Evolutionary conservation across 306 rosid genomes (phyloP).

Genomic region (Astragalus glycyphyllos): DNA sequence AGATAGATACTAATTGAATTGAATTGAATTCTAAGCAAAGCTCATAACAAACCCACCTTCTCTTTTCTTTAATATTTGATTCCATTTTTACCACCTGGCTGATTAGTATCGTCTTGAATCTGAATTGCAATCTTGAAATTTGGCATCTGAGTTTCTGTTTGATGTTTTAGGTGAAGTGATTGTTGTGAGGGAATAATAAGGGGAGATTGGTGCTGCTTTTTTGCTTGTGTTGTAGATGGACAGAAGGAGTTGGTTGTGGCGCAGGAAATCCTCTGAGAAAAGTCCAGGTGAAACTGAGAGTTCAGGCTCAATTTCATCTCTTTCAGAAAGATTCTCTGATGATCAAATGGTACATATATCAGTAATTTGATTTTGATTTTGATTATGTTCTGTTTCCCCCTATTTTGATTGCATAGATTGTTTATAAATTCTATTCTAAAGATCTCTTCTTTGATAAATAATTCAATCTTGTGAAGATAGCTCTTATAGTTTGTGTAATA

Average conservation of each 20-base stretch:
- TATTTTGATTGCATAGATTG: constrained; percentile 29
- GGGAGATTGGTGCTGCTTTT: constrained; percentile 44
- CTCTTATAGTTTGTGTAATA: constrained; percentile 8
- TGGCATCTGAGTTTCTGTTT: constrained; percentile 12
- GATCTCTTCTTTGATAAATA: constrained; percentile 6
- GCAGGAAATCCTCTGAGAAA: constrained; percentile 78
- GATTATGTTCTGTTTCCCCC: neutral
- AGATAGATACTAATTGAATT: constrained; percentile 51
- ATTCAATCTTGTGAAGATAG: constrained; percentile 7
- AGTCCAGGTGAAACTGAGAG: constrained; percentile 83
- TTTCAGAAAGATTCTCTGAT: constrained; percentile 80
- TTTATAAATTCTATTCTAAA: constrained; percentile 19
- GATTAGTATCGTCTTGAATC: too few species aligned
- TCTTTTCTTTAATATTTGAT: neutral
- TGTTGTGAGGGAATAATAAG: constrained; percentile 36
- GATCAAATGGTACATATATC: constrained; percentile 46
- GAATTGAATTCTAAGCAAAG: constrained; percentile 74
- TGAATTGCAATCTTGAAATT: too few species aligned
- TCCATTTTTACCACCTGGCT: neutral
- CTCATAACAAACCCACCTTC: constrained; percentile 44
- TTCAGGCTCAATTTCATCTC: constrained; percentile 75
- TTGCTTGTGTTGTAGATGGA: constrained; percentile 56
- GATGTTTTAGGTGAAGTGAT: constrained; percentile 42
- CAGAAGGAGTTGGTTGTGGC: constrained; percentile 82
- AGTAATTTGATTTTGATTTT: constrained; percentile 11